These are phyloP conservation scores for Aspergillus glaucus DNA, from an alignment of 2,329 filamentous ascomycete species.

Conservation along the genomic window DNA sequence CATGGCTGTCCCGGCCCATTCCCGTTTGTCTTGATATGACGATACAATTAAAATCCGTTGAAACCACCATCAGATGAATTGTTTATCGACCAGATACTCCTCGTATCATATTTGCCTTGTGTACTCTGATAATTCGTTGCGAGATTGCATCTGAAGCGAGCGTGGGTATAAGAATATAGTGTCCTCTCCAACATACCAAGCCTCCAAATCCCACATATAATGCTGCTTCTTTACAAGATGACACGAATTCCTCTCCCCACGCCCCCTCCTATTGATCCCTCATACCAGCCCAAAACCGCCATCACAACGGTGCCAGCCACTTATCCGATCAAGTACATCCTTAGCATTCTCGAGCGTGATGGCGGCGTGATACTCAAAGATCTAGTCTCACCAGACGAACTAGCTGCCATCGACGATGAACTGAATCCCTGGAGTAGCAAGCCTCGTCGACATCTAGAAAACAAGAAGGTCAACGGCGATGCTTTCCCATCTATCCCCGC, in stretches of 20 bases:
- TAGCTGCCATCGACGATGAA: slow-evolving; percentile 20
- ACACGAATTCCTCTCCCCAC: slow-evolving; percentile 5
- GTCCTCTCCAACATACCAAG: no score
- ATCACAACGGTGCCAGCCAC: slow-evolving; percentile 19
- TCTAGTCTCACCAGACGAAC: slow-evolving; percentile 16
- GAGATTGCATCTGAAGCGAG: no score
- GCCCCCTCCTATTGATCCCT: slow-evolving; percentile 4
- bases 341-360: slow-evolving; percentile 25
- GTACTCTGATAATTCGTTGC: no score
- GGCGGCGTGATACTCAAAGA: slow-evolving; percentile 28
- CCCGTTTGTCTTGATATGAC: no score
- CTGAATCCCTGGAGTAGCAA: slow-evolving; percentile 3
- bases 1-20: no score
- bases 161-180: no score
- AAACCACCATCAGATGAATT: no score
- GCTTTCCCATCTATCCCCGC: slow-evolving; percentile 17
- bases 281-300: slow-evolving; percentile 5
- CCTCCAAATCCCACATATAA: no score
- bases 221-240: slow-evolving; percentile 3
- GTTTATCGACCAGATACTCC: no score
- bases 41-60: no score
- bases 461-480: slow-evolving; percentile 3
- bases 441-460: slow-evolving; percentile 1
- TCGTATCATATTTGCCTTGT: no score
- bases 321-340: slow-evolving; percentile 22